Evolutionary conservation across 2,329 filamentous ascomycete genomes (phyloP).

Genomic region (Chrysoporthe austroafricana): DNA sequence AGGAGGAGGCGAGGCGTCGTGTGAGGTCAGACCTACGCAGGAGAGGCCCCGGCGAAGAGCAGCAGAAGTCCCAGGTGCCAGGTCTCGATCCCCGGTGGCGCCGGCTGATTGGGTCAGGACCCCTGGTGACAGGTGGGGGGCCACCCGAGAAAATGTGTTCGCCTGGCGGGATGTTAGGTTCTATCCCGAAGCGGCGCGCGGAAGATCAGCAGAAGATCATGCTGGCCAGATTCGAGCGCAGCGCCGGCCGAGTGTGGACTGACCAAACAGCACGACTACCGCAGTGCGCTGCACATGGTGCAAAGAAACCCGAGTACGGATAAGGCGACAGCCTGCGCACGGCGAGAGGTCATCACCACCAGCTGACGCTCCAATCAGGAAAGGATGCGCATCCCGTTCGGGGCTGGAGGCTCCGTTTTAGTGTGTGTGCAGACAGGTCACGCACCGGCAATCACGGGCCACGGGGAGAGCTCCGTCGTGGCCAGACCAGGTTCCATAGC

Average conservation of each 20-base stretch:
- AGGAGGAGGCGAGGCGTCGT: background rate
- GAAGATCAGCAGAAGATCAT: constrained; percentile 26
- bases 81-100: background rate
- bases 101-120: constrained; percentile 1
- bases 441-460: constrained; percentile 10
- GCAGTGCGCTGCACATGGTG: background rate
- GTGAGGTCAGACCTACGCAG: background rate
- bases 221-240: constrained; percentile 5
- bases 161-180: constrained; percentile 4
- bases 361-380: constrained; percentile 14
- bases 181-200: constrained; percentile 22
- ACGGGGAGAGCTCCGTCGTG: background rate
- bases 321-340: background rate
- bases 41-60: too few species aligned
- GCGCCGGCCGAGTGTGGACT: constrained; percentile 1
- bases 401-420: constrained; percentile 14
- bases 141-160: background rate
- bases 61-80: too few species aligned
- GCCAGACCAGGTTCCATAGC: background rate
- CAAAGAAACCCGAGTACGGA: background rate
- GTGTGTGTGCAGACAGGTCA: background rate
- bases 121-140: constrained; percentile 9
- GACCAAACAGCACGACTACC: background rate
- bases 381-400: background rate
- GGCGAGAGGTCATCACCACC: constrained; percentile 12